Conservation (phyloP, 2,329 filamentous ascomycete species). For the Calonectria pseudoturangicola region DNA sequence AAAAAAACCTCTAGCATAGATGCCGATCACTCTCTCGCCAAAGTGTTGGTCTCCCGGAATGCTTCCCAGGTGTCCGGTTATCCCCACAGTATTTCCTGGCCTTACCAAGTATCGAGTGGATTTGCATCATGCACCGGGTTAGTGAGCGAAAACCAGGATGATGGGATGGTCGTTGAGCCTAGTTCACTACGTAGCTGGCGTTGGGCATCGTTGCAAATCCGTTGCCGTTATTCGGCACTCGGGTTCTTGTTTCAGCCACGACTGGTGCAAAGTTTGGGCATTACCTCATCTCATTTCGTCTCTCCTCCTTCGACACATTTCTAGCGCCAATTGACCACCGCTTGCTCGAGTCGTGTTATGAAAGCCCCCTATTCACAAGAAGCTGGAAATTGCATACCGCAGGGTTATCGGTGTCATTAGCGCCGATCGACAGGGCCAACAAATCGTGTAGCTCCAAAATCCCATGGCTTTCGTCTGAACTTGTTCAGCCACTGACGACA, state of each 20-base stretch:
- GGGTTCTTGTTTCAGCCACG: background rate
- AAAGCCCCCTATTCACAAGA: background rate
- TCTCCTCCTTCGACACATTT: background rate
- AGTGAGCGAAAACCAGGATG: background rate
- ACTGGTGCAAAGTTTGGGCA: no score
- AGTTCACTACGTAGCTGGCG: slow-evolving; percentile 1
- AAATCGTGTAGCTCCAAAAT: slow-evolving; percentile 1
- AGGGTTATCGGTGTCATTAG: slow-evolving; percentile 1
- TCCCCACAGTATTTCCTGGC: background rate
- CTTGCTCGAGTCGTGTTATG: background rate
- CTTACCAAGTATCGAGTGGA: background rate
- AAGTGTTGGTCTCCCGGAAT: background rate
- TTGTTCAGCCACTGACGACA: slow-evolving; percentile 27
- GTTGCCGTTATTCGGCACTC: background rate
- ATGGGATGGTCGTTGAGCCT: background rate
- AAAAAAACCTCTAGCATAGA: background rate
- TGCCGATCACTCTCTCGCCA: slow-evolving; percentile 23
- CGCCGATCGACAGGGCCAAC: slow-evolving; percentile 3
- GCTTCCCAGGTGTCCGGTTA: background rate
- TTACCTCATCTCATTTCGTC: background rate
- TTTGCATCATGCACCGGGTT: background rate
- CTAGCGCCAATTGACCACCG: background rate
- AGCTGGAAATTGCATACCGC: background rate
- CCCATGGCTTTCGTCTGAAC: background rate
- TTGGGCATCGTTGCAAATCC: background rate